phyloP scores from a whole-genome alignment of 1,284 basidiomycete species.

The Hymenochaete sp. region DNA sequence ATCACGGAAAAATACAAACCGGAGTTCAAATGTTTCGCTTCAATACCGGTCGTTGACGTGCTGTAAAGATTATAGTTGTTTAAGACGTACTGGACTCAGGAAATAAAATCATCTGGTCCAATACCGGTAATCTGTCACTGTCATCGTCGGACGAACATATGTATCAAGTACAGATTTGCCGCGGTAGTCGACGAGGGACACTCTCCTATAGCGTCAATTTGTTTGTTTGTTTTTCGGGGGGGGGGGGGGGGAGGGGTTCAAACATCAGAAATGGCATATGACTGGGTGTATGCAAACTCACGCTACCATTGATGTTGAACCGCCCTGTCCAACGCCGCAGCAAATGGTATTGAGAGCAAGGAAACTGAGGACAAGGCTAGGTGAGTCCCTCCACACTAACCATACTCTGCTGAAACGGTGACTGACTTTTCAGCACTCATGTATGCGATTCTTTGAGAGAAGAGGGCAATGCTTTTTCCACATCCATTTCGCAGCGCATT shows the following conservation, averaged over 20 bases:
- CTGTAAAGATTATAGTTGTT: too few species aligned
- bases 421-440: too few species aligned
- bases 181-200: constrained; percentile 55
- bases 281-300: constrained; percentile 30
- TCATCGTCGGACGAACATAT: constrained; percentile 59
- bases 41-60: constrained; percentile 62
- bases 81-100: too few species aligned
- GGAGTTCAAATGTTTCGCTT: constrained; percentile 41
- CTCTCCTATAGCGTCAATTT: too few species aligned
- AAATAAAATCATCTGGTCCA: too few species aligned
- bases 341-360: constrained; percentile 19
- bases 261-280: constrained; percentile 1
- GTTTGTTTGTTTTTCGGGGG: too few species aligned
- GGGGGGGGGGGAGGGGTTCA: too few species aligned
- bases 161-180: constrained; percentile 50
- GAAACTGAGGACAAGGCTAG: too few species aligned
- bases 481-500: neutral
- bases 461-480: constrained; percentile 14
- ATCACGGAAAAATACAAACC: constrained; percentile 29
- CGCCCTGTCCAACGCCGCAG: constrained; percentile 33
- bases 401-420: too few species aligned
- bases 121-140: constrained; percentile 65
- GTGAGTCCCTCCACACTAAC: too few species aligned
- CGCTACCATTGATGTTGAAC: constrained; percentile 71
- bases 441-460: constrained; percentile 36